Evolutionary conservation across 495 filamentous ascomycete species (phyloP).

Genomic region (Xylaria grammica): DNA sequence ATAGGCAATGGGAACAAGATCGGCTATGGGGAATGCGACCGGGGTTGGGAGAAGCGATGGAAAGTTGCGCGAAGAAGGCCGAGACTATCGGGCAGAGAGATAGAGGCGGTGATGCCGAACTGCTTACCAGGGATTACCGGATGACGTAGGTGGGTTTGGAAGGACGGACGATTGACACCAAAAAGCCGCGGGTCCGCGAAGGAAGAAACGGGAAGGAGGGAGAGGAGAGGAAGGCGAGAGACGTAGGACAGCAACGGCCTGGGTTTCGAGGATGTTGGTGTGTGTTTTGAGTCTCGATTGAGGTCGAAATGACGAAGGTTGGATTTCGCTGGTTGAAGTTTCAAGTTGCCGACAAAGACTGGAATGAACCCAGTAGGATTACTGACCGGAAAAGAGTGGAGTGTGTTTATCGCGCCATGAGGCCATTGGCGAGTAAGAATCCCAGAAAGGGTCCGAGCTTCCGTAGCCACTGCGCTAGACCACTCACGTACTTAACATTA

Average conservation of each 20-base stretch:
- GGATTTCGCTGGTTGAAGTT: not conserved
- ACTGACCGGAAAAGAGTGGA: not conserved
- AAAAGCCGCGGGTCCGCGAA: not conserved
- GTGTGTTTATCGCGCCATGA: constrained; percentile 12
- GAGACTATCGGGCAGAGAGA: constrained; percentile 22
- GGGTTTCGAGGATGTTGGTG: not conserved
- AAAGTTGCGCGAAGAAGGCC: constrained; percentile 28
- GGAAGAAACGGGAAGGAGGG: not conserved
- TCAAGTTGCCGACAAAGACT: no score
- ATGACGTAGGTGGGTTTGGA: constrained; percentile 12
- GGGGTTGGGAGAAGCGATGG: constrained; percentile 19
- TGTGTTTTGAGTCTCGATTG: not conserved
- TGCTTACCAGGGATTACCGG: constrained; percentile 12
- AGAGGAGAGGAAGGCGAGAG: not conserved
- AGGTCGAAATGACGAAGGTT: not conserved
- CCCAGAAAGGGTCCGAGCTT: constrained; percentile 12
- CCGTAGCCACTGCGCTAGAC: not conserved
- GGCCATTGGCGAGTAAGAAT: constrained; percentile 21
- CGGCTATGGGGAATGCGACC: constrained; percentile 34
- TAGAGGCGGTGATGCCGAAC: constrained; percentile 21
- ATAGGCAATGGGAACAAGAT: constrained; percentile 34
- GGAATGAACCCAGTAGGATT: not conserved
- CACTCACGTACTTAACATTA: not conserved
- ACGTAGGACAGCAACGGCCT: no score
- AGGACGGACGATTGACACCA: not conserved